A percentile compares a stretch with the other conserved stretches of the same genome.
Conservation (phyloP, 2,329 filamentous ascomycete genomes). For the Fusarium sp. region DNA sequence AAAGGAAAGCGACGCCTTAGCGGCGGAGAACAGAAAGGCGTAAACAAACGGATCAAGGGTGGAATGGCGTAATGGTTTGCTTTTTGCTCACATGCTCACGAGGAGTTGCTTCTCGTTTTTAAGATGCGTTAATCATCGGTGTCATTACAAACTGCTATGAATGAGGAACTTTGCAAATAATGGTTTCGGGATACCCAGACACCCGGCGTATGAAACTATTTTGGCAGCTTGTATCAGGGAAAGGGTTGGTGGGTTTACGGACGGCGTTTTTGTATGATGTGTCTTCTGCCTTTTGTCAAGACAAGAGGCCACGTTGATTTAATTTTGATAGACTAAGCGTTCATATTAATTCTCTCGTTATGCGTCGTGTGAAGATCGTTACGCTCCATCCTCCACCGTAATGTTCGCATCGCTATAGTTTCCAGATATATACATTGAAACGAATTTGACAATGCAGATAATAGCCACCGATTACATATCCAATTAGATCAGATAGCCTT, state of each 20-base stretch:
- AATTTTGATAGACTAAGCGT: conserved; percentile 33
- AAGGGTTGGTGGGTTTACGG: not conserved
- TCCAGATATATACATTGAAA: conserved; percentile 20
- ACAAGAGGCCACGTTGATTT: not conserved
- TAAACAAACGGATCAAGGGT: conserved; percentile 38
- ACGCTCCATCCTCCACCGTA: conserved; percentile 13
- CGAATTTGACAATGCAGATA: not conserved
- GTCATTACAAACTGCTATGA: conserved; percentile 26
- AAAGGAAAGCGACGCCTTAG: conserved; percentile 33
- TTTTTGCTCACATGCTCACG: conserved; percentile 16
- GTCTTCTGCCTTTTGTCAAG: not conserved
- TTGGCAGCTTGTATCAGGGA: conserved; percentile 16
- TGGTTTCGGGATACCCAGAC: conserved; percentile 43
- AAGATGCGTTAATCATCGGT: not conserved
- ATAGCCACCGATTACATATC: not conserved
- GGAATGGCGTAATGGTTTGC: conserved; percentile 14
- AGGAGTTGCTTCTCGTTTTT: conserved; percentile 25
- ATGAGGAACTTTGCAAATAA: conserved; percentile 17
- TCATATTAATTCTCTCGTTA: conserved; percentile 42
- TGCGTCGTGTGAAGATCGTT: conserved; percentile 39
- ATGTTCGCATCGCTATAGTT: conserved; percentile 19
- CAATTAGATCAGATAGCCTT: not conserved
- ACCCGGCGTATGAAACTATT: conserved; percentile 36
- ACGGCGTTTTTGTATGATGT: conserved; percentile 5
- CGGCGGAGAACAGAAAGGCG: conserved; percentile 15